Conservation (phyloP, 2,329 filamentous ascomycete genomes). For the Chrysoporthe deuterocubensis region DNA sequence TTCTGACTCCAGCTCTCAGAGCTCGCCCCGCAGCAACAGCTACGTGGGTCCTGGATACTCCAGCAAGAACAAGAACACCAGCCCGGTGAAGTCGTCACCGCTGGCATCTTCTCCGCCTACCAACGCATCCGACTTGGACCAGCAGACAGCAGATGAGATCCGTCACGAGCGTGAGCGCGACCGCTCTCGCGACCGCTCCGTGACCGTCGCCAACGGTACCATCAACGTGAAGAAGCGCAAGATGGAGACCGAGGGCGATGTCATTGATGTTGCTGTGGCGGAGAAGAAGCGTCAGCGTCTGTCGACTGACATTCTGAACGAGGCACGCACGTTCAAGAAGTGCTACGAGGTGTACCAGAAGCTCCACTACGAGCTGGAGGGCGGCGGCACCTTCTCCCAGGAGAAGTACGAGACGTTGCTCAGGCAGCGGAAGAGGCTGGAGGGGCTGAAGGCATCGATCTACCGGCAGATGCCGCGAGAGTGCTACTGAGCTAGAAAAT, state of each 20-base stretch:
- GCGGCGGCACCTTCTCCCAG: slow-evolving; percentile 53
- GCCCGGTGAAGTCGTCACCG: slow-evolving; percentile 66
- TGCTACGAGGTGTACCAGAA: slow-evolving; percentile 61
- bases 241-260: slow-evolving; percentile 28
- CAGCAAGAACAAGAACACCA: slow-evolving; percentile 57
- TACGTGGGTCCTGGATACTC: slow-evolving; percentile 36
- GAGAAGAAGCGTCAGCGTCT: slow-evolving; percentile 47
- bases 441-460: slow-evolving; percentile 63
- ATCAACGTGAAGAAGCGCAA: slow-evolving; percentile 36
- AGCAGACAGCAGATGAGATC: slow-evolving; percentile 36
- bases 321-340: slow-evolving; percentile 59
- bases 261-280: slow-evolving; percentile 34
- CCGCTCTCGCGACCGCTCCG: slow-evolving; percentile 31
- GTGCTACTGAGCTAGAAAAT: slow-evolving; percentile 33
- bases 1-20: slow-evolving; percentile 52
- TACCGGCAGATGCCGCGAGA: slow-evolving; percentile 44
- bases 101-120: slow-evolving; percentile 68
- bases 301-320: slow-evolving; percentile 53
- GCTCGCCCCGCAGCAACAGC: slow-evolving; percentile 44
- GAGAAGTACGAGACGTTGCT: slow-evolving; percentile 55
- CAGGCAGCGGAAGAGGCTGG: slow-evolving; percentile 58
- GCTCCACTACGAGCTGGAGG: slow-evolving; percentile 59
- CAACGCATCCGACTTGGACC: slow-evolving; percentile 66
- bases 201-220: slow-evolving; percentile 32
- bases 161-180: slow-evolving; percentile 30